These are phyloP conservation scores for Forsythia suspensa DNA, from an alignment of 257 asterid genomes.

Conservation along the genomic window DNA sequence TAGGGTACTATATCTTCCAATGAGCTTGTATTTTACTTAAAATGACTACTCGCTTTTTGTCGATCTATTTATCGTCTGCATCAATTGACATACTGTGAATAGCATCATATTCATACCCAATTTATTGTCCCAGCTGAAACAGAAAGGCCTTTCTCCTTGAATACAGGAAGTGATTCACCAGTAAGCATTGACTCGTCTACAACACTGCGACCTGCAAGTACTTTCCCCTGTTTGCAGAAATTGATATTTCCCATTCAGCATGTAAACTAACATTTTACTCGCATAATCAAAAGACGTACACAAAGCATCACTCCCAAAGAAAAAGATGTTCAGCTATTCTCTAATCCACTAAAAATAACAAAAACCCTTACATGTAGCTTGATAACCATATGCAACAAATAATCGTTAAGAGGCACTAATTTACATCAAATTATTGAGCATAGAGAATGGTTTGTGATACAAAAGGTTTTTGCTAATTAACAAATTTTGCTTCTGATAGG, in stretches of 20 bases:
- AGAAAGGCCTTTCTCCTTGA: conserved; percentile 74
- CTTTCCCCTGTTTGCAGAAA: conserved; percentile 69
- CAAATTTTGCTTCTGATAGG: background rate
- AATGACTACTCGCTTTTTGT: background rate
- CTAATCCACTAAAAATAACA: background rate
- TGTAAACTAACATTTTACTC: conserved; percentile 22
- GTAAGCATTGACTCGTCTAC: conserved; percentile 99
- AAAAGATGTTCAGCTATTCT: background rate
- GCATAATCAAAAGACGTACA: conserved; percentile 19
- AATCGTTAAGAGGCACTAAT: background rate
- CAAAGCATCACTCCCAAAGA: conserved; percentile 2
- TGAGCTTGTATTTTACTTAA: background rate
- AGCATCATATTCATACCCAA: conserved; percentile 86
- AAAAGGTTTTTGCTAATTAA: background rate
- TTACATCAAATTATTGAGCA: background rate
- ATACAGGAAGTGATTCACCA: conserved; percentile 97
- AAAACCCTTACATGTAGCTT: conserved; percentile 1
- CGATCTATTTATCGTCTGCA: background rate
- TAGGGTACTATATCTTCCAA: background rate
- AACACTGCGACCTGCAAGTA: conserved; percentile 94
- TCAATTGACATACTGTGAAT: conserved; percentile 6
- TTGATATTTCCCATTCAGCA: conserved; percentile 24
- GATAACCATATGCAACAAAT: background rate
- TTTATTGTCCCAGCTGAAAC: conserved; percentile 96
- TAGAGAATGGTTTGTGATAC: background rate